Evolutionary conservation across 2,329 filamentous ascomycete species (phyloP), one percentile per base, ranked within the genome.

Genomic region (Metarhizium humberi): DNA sequence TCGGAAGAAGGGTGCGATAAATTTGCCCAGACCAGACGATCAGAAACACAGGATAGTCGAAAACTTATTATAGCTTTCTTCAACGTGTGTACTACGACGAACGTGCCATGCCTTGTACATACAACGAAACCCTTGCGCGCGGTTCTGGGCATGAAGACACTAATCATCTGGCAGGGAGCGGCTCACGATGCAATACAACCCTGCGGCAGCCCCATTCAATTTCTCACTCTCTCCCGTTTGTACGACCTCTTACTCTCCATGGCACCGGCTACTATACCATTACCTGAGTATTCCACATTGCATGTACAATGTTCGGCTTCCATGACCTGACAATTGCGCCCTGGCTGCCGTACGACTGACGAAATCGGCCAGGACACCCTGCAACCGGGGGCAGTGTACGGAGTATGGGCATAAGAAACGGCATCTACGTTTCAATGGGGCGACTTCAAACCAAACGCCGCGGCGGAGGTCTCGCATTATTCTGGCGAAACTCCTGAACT

Each of bases 401-500:
- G 47, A 25, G 20, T 25, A 55, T 45, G 38, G 43, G 57, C 55
- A 55, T 53, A 49, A 52, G 56, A 62, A 59, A 58, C 61, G 42
- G 40, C n/a, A 46, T 56, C 55, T 52, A 48, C 56, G 65, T 67
- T 68, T 68, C 62, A 61, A 67, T 59, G 58, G 59, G 62, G 59
- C 59, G 58, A 61, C 57, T 62, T 64, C 63, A 66, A 68, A 68
- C 62, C 57, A 67, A 69, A 67, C 60, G 60, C 58, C 56, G 60
- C 51, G 32, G 42, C 8, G 16, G 14, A 59, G 59, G 55, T 54
- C 57, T 60, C 53, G 54, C 53, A 55, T 54, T 29, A 52, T 50
- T n/a, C 54, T 53, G 40, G 38, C 52, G 50, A 34, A 46, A 52
- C 43, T 51, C 52, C 52, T 53, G 36, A 49, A 54, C 51, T 47